phyloP scores from a whole-genome alignment of 352 stramenopile genomes.

The Phytophthora ohioensis region DNA sequence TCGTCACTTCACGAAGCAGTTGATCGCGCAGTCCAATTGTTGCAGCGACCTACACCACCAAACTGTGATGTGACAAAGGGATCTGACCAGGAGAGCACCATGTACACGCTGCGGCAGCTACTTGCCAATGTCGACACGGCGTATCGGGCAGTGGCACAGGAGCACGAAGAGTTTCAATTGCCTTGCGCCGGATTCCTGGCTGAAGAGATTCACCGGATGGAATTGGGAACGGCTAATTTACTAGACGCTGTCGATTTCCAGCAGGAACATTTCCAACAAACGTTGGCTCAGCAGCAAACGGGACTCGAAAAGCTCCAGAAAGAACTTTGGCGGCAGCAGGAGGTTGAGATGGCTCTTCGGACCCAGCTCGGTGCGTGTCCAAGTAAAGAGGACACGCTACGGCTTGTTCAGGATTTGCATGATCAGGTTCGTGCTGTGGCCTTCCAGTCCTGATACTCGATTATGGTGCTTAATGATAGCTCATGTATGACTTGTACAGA shows the following conservation, averaged over 20 bases:
- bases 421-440: conserved; percentile 52
- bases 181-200: conserved; percentile 41
- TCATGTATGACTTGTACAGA: conserved; percentile 31
- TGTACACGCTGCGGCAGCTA: conserved; percentile 57
- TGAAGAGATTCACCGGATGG: conserved; percentile 64
- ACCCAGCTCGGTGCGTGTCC: conserved; percentile 57
- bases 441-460: neutral
- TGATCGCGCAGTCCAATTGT: conserved; percentile 42
- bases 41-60: conserved; percentile 32
- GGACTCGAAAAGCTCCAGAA: conserved; percentile 55
- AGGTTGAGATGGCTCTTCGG: conserved; percentile 54
- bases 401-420: conserved; percentile 56
- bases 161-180: conserved; percentile 28
- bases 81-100: conserved; percentile 28
- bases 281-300: conserved; percentile 47
- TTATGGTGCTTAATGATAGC: neutral
- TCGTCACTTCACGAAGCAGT: conserved; percentile 44
- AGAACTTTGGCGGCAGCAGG: conserved; percentile 53
- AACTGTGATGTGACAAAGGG: neutral
- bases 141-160: conserved; percentile 22
- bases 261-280: conserved; percentile 56
- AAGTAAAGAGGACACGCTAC: conserved; percentile 72
- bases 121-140: conserved; percentile 52
- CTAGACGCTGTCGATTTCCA: conserved; percentile 65
- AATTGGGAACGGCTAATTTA: conserved; percentile 65